Conservation (phyloP, 1,284 basidiomycete species). For the Dichomitus squalens region DNA sequence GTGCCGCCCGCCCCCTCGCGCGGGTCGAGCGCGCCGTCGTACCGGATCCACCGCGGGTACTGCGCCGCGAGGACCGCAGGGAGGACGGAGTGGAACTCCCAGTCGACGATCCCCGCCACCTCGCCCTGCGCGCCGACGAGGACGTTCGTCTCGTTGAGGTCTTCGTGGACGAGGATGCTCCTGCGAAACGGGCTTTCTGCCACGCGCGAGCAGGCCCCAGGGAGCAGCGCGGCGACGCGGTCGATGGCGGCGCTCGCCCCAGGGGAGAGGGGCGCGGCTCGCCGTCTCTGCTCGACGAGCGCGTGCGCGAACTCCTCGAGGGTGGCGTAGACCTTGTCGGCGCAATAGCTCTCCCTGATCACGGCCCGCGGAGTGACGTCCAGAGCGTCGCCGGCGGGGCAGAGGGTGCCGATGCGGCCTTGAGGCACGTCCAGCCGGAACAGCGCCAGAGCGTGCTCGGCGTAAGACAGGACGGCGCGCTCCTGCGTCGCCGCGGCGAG, state of each 20-base stretch:
- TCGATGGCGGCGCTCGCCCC: background rate
- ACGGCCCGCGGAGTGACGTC: background rate
- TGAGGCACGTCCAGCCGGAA: background rate
- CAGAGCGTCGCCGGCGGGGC: background rate
- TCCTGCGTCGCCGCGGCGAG: background rate
- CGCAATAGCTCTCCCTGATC: background rate
- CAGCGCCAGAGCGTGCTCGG: background rate
- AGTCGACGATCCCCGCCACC: conserved; percentile 12
- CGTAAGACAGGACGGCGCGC: background rate
- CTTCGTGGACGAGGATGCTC: conserved; percentile 12
- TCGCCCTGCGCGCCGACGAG: background rate
- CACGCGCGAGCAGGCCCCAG: background rate
- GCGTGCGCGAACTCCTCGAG: background rate
- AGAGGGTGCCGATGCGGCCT: background rate
- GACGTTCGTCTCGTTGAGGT: conserved; percentile 7
- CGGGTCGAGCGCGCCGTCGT: conserved; percentile 10
- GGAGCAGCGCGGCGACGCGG: background rate
- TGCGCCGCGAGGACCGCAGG: conserved; percentile 6
- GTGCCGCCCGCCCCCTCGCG: background rate
- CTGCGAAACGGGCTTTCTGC: background rate
- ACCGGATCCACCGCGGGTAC: conserved; percentile 7
- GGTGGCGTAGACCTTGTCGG: background rate
- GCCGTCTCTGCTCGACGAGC: background rate
- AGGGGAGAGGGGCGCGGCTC: background rate
- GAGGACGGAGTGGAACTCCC: conserved; percentile 13